These are phyloP conservation scores for Lentinula boryana DNA, from an alignment of 768 basidiomycete genomes.

Conservation along the genomic window DNA sequence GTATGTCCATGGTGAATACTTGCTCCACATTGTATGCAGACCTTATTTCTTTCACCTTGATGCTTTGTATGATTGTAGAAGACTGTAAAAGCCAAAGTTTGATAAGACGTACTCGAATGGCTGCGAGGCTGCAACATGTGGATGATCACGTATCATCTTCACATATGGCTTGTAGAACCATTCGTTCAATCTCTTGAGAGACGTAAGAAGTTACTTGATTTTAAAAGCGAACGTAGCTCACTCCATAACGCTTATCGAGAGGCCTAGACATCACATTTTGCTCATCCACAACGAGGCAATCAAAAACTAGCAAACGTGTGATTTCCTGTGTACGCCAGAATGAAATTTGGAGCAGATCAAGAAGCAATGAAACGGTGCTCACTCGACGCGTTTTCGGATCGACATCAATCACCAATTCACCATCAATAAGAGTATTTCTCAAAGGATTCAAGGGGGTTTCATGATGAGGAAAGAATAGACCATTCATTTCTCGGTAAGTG, in stretches of 20 bases:
- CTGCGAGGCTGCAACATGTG: conserved; percentile 51
- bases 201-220: neutral
- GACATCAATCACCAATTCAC: conserved; percentile 88
- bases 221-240: conserved; percentile 30
- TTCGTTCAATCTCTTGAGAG: conserved; percentile 61
- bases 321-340: conserved; percentile 54
- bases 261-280: conserved; percentile 83
- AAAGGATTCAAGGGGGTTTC: conserved; percentile 64
- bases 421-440: conserved; percentile 81
- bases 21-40: conserved; percentile 84
- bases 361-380: conserved; percentile 17
- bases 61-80: conserved; percentile 35
- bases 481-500: conserved; percentile 64
- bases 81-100: neutral
- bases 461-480: conserved; percentile 88
- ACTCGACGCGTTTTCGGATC: conserved; percentile 73
- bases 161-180: conserved; percentile 83
- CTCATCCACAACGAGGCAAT: conserved; percentile 83
- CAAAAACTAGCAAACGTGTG: conserved; percentile 81
- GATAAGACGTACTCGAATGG: conserved; percentile 77
- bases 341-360: neutral
- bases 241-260: conserved; percentile 86
- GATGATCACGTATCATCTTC: conserved; percentile 63
- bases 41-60: conserved; percentile 83
- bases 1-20: conserved; percentile 81